phyloP scores from a whole-genome alignment of 768 basidiomycete species.

The Candolleomyces aberdarensis region DNA sequence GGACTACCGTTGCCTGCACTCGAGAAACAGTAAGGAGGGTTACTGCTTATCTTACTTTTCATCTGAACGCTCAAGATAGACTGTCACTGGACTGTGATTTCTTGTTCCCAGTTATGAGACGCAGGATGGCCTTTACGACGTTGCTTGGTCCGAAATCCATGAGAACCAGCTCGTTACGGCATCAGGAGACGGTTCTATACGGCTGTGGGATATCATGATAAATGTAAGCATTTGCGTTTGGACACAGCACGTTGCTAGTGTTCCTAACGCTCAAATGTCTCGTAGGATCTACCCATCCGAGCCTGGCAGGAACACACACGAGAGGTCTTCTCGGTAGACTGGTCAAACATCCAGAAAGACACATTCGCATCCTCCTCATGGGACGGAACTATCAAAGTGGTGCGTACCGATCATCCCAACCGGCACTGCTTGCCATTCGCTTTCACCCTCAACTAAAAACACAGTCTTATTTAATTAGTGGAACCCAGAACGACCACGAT shows the following conservation, averaged over 20 bases:
- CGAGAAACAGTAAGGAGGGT: slow-evolving; percentile 61
- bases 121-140: slow-evolving; percentile 85
- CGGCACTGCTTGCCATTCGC: background rate
- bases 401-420: slow-evolving; percentile 33
- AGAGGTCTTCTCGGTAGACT: slow-evolving; percentile 92
- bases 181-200: slow-evolving; percentile 88
- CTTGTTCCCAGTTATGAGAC: slow-evolving; percentile 66
- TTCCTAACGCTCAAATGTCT: background rate
- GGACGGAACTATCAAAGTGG: slow-evolving; percentile 90
- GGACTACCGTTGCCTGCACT: slow-evolving; percentile 44
- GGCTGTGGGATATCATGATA: slow-evolving; percentile 86
- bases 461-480: slow-evolving; percentile 51
- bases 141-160: slow-evolving; percentile 94
- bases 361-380: slow-evolving; percentile 85
- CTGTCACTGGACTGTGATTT: slow-evolving; percentile 3
- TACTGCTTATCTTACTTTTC: background rate
- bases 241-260: too few species aligned
- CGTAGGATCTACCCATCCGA: slow-evolving; percentile 83
- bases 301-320: slow-evolving; percentile 93
- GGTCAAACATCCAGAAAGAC: slow-evolving; percentile 92
- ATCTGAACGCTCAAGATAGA: slow-evolving; percentile 10
- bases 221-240: slow-evolving; percentile 48
- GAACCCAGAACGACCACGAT: slow-evolving; percentile 78
- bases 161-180: slow-evolving; percentile 90
- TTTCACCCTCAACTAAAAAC: background rate